Conservation (phyloP, 2,329 filamentous ascomycete genomes). For the Chaetomium sp. region DNA sequence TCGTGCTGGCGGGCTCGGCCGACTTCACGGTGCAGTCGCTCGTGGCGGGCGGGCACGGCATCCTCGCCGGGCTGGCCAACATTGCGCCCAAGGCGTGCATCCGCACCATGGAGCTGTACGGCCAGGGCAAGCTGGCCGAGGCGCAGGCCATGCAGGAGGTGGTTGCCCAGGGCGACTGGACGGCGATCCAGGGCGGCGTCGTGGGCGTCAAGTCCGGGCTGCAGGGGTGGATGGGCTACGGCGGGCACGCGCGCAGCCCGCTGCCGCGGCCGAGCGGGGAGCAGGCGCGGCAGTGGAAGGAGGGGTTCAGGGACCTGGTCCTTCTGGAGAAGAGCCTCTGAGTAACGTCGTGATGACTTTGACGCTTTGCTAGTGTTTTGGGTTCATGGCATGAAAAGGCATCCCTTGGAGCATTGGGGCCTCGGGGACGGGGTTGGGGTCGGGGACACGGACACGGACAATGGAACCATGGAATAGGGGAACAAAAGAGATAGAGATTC, state of each 20-base stretch:
- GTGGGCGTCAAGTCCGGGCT: conserved; percentile 71
- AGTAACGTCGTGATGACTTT: neutral
- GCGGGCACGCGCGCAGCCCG: conserved; percentile 53
- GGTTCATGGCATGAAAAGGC: neutral
- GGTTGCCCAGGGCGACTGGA: conserved; percentile 71
- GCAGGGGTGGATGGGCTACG: conserved; percentile 68
- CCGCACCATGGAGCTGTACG: conserved; percentile 61
- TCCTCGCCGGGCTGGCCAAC: conserved; percentile 73
- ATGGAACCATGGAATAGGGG: conserved; percentile 2
- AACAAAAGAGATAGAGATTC: conserved; percentile 20
- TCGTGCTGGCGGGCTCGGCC: conserved; percentile 71
- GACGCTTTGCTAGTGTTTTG: neutral
- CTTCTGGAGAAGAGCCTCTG: conserved; percentile 51
- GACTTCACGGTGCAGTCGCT: conserved; percentile 73
- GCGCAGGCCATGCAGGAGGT: conserved; percentile 66
- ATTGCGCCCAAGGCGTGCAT: conserved; percentile 69
- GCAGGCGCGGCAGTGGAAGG: conserved; percentile 55
- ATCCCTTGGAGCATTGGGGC: neutral
- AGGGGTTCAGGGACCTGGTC: conserved; percentile 57
- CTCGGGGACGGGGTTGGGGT: neutral
- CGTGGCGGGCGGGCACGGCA: conserved; percentile 68
- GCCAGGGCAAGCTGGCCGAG: conserved; percentile 58
- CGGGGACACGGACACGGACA: conserved; percentile 1
- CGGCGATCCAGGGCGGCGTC: conserved; percentile 70
- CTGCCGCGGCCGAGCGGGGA: conserved; percentile 55